phyloP scores from a whole-genome alignment of 164 flowering plant genomes.

The Platanus orientalis region DNA sequence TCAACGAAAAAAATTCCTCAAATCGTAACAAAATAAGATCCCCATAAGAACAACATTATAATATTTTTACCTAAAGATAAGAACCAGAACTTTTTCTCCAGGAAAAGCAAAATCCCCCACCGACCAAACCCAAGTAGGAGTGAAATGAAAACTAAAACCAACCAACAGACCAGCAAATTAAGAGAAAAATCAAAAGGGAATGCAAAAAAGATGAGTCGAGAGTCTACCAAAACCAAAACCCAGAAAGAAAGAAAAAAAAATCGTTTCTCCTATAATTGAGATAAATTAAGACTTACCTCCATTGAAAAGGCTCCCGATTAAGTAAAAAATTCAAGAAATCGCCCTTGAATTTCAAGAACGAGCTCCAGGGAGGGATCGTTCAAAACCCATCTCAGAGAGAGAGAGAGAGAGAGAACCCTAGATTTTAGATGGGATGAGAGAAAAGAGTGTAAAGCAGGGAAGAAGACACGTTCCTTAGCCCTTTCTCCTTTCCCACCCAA shows the following conservation, averaged over 20 bases:
- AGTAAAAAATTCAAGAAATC: constrained; percentile 10
- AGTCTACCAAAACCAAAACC: not conserved
- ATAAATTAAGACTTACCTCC: constrained; percentile 9
- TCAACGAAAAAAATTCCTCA: too few species aligned
- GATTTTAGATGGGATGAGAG: constrained; percentile 6
- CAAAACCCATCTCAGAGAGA: constrained; percentile 3
- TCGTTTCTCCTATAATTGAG: not conserved
- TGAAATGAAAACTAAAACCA: not conserved
- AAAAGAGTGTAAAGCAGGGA: constrained; percentile 1
- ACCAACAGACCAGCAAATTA: not conserved
- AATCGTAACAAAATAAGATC: too few species aligned
- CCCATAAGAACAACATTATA: too few species aligned
- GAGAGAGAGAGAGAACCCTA: constrained; percentile 14
- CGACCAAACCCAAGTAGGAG: too few species aligned
- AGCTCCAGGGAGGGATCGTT: constrained; percentile 9
- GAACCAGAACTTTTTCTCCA: too few species aligned
- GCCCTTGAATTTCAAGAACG: constrained; percentile 5
- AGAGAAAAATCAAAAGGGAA: not conserved
- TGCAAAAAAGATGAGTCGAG: not conserved
- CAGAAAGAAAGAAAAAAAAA: not conserved
- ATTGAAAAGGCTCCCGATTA: not conserved
- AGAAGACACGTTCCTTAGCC: not conserved
- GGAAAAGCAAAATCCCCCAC: too few species aligned
- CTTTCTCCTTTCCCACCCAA: not conserved
- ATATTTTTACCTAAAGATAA: too few species aligned